phyloP scores from a whole-genome alignment of 2,329 filamentous ascomycete genomes.

The Drechslerella dactyloides region DNA sequence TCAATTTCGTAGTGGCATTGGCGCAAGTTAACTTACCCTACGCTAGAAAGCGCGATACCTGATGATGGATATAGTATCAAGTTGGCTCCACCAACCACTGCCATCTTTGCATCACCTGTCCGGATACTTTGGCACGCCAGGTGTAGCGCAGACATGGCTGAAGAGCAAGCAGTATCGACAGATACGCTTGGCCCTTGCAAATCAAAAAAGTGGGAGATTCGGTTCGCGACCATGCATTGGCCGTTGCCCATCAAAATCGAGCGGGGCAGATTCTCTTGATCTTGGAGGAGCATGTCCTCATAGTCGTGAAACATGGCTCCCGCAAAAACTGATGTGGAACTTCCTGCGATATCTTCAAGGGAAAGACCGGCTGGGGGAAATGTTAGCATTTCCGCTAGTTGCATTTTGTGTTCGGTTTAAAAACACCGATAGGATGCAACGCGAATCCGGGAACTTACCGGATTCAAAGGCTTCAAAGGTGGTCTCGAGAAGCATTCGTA shows the following conservation, averaged over 20 bases:
- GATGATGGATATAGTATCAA: slow-evolving; percentile 57
- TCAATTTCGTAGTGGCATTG: too few relatives aligned
- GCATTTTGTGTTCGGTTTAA: too few relatives aligned
- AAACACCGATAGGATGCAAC: too few relatives aligned
- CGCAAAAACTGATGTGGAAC: slow-evolving; percentile 2
- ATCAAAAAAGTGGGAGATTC: slow-evolving; percentile 24
- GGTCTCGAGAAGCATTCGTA: slow-evolving; percentile 17
- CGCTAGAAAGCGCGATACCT: neutral
- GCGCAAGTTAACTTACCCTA: slow-evolving; percentile 10
- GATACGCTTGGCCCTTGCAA: slow-evolving; percentile 19
- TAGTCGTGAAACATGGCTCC: slow-evolving; percentile 15
- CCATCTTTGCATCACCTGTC: slow-evolving; percentile 56
- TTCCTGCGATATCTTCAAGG: slow-evolving; percentile 5
- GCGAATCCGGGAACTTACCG: neutral
- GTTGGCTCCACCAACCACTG: slow-evolving; percentile 59
- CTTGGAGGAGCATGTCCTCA: slow-evolving; percentile 10
- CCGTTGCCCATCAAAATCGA: slow-evolving; percentile 3
- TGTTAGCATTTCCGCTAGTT: too few relatives aligned
- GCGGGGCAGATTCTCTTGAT: slow-evolving; percentile 9
- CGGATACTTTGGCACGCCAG: slow-evolving; percentile 64
- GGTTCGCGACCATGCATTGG: slow-evolving; percentile 54
- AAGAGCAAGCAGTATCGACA: slow-evolving; percentile 68
- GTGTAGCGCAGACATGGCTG: slow-evolving; percentile 64
- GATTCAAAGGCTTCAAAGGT: slow-evolving; percentile 12
- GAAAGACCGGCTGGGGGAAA: slow-evolving; percentile 6